Base-by-base conservation (phyloP, 768 basidiomycete genomes). In the Postia placenta region DNA sequence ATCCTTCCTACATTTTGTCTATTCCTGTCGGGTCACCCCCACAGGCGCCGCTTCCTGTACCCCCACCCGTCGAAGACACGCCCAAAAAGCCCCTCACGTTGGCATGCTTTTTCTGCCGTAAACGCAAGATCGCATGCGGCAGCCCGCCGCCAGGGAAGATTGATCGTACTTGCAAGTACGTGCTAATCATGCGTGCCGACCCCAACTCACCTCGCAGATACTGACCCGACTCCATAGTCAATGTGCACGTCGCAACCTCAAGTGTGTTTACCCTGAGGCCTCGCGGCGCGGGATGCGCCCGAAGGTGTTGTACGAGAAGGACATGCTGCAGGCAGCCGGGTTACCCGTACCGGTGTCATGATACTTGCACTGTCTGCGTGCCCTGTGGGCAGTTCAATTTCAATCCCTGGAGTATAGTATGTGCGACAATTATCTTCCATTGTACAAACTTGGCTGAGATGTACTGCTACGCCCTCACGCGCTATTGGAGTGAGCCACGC, bases 191-290 rank as follows among this genome's bases (percentile, higher is more conserved):
- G n/a, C n/a, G n/a, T n/a, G 17, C 49, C 30, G 24, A 2, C 23
- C 11, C 19, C 36, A 28, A 39, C 26, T 36, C 17, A 27, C 37
- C 15, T 39, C 23, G 28, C 12, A n/a, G n/a, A n/a, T n/a, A n/a
- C n/a, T n/a, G n/a, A n/a, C n/a, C 17, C 5, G 12, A 23, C 45
- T 47, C 3, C 20, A 11, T 50, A 88, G 86, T 64, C 86, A 88
- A 70, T 88, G 86, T 59, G 78, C 78, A 44, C 74, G 83, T 36
- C 79, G 86, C 22, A 76, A 78, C 25, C 75, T 87, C 42, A 76
- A 71, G 49, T 88, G 86, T 62, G 82, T 82, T 58, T 87, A 85
- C 56, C 86, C 86, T 0, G 64, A 71, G 5, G 83, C 83, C 63
- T 86, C 83, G 56, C 73, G 83, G 28, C 74, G 86, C 15, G 86